Base-by-base conservation (phyloP, 176 grass and related monocot species). In the Oryza glumipatula region DNA sequence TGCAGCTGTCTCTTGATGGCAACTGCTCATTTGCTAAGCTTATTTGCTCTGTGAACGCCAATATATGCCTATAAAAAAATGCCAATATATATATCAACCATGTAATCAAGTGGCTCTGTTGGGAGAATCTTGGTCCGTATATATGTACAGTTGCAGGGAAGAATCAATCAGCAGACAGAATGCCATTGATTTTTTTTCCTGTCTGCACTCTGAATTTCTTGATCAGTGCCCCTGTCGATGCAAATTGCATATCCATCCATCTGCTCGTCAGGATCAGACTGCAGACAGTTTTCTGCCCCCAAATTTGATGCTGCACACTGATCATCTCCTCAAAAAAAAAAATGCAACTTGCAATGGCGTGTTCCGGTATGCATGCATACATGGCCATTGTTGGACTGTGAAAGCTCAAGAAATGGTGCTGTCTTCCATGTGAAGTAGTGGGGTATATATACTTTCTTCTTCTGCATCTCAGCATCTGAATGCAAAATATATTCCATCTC, bases 351-450 rank as follows among this genome's bases (percentile, higher is more conserved):
- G 32, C 52, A 41, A 22, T 23, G 52, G 19, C 52, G 28, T 52
- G 49, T 52, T 17, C 49, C 49, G 15, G 49, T 13, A 49, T 49
- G 47, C 47, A 44, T 49, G 0, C 47, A 49, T 52, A 4, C 5
- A 38, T 38, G 4, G 19, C 35, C 35, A 64, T 24, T 38, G 58
- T 23, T 63, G 58, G n/a, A 61, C 56, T 3, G 56, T 41, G 7
- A 41, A 1, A 63, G 21, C 58, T 63, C 21, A 23, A 63, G 58
- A 63, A 22, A 63, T 23, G 58, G 58, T 63, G 58, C 7, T 63
- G 54, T 64, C 75, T 17, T 36, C 75, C 54, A 43, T 64, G 54
- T 64, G 74, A 64, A 77, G 21, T 16, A 60, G 11, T 26, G 54
- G 75, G 19, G 19, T 23, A 49, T 13, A 13, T 23, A 49, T 13